Evolutionary conservation across 345 rosid genomes (phyloP).

Genomic region (Salix suchowensis): DNA sequence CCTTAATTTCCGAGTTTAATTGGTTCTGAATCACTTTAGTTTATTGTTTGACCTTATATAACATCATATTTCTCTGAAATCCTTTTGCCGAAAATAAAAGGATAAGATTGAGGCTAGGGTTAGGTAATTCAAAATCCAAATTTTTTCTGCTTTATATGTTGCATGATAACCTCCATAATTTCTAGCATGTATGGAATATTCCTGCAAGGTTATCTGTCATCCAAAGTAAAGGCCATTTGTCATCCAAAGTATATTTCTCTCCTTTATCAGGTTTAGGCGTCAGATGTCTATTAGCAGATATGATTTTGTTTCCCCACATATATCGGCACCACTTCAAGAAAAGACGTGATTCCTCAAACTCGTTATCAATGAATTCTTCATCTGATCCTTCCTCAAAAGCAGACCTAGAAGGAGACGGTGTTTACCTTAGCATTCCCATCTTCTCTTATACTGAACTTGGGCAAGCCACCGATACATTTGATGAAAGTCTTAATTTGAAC

Average conservation of each 20-base stretch:
- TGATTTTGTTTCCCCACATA: background rate
- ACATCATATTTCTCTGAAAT: background rate
- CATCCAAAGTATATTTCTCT: background rate
- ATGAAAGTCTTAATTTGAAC: too few relatives aligned
- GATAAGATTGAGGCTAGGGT: conserved; percentile 19
- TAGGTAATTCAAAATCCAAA: conserved; percentile 21
- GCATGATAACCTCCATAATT: too few relatives aligned
- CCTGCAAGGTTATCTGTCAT: background rate
- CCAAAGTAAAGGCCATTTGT: background rate
- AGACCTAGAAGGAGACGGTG: too few relatives aligned
- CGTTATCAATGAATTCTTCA: too few relatives aligned
- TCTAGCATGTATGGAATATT: background rate
- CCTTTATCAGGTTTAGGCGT: conserved; percentile 31
- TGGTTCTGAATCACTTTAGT: background rate
- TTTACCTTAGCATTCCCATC: too few relatives aligned
- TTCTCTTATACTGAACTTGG: too few relatives aligned
- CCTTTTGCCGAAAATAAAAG: conserved; percentile 22
- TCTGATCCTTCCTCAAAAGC: too few relatives aligned
- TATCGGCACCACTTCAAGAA: conserved; percentile 5
- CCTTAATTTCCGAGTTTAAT: background rate
- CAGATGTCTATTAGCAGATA: conserved; percentile 19
- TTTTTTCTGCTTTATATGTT: too few relatives aligned
- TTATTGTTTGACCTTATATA: background rate
- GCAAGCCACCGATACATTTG: too few relatives aligned
- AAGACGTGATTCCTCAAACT: conserved; percentile 20